Conservation (phyloP, 495 filamentous ascomycete species). For the Tricharina praecox region DNA sequence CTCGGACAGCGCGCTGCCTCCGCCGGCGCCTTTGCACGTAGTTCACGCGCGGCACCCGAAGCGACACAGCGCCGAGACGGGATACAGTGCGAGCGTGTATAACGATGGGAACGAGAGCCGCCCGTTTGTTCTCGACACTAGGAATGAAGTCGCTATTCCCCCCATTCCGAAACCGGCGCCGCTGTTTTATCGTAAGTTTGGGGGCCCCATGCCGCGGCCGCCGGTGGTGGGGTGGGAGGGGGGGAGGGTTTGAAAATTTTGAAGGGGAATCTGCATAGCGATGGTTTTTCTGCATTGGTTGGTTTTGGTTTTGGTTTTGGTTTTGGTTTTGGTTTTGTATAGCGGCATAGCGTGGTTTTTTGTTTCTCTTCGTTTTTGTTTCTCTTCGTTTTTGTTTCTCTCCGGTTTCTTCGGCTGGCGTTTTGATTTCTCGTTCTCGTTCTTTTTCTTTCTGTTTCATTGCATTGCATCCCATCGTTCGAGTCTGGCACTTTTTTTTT, state of each 20-base stretch:
- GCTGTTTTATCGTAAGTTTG: background rate
- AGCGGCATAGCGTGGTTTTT: constrained; percentile 2
- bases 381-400: too few relatives aligned
- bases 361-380: background rate
- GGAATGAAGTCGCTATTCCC: background rate
- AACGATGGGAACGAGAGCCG: constrained; percentile 5
- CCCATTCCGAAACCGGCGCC: constrained; percentile 1
- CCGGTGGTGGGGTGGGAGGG: background rate
- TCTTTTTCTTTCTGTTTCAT: too few relatives aligned
- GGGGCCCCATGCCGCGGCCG: background rate
- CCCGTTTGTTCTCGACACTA: background rate
- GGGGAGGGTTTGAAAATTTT: background rate
- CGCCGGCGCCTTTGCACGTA: background rate
- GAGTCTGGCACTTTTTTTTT: too few relatives aligned
- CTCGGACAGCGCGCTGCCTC: background rate
- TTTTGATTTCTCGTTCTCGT: too few relatives aligned
- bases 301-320: background rate
- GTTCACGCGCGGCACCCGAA: too few relatives aligned
- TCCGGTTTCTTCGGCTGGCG: too few relatives aligned
- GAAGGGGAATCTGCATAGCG: background rate
- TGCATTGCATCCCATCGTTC: too few relatives aligned
- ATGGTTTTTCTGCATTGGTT: background rate
- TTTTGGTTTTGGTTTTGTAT: too few relatives aligned
- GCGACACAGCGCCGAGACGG: constrained; percentile 12
- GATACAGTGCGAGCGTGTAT: constrained; percentile 18